Conservation (phyloP, 371 early-diverging fungal species). For the Batrachochytrium dendrobatidis region DNA sequence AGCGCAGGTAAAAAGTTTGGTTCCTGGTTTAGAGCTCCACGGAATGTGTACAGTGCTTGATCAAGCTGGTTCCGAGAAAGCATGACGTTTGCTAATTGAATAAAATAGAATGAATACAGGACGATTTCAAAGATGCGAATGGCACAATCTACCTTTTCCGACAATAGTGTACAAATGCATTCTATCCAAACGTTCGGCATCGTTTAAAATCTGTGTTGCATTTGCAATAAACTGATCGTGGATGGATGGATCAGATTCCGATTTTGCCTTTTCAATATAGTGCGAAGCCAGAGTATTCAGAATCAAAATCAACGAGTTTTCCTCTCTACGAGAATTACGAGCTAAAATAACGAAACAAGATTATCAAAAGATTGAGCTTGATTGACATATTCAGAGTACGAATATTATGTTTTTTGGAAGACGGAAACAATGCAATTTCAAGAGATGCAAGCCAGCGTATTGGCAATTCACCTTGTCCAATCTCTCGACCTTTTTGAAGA, state of each 20-base stretch:
- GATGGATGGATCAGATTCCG: not conserved
- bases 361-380: no score
- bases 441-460: not conserved
- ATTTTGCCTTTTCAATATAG: constrained; percentile 21
- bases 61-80: constrained; percentile 55
- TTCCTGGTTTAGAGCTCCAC: constrained; percentile 51
- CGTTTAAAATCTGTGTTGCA: constrained; percentile 63
- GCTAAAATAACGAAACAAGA: not conserved
- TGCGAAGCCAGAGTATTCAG: constrained; percentile 25
- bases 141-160: constrained; percentile 46
- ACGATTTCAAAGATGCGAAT: no score
- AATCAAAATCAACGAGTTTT: constrained; percentile 13
- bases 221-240: constrained; percentile 16
- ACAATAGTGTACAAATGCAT: constrained; percentile 61
- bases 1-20: constrained; percentile 66
- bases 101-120: no score
- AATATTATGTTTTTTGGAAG: no score
- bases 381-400: no score
- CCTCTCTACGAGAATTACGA: no score
- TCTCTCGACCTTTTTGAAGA: not conserved
- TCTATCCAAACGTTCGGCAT: constrained; percentile 63
- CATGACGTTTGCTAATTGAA: constrained; percentile 24
- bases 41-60: constrained; percentile 62
- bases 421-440: no score
- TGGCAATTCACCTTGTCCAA: not conserved